phyloP scores from a whole-genome alignment of 2,329 filamentous ascomycete species.

The Ceratocystis cacaofunesta region DNA sequence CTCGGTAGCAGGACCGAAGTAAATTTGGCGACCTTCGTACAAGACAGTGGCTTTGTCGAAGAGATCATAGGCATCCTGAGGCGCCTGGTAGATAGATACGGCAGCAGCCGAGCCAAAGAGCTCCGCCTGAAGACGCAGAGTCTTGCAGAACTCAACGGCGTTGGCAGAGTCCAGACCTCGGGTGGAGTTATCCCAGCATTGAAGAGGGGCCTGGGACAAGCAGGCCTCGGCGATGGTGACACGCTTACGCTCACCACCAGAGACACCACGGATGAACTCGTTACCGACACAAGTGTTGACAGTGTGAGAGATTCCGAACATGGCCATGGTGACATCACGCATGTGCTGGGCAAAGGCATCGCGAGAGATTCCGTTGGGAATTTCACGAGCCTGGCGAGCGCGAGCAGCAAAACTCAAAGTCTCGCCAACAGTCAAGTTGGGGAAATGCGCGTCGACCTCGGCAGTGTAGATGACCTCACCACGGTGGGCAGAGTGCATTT shows the following conservation, averaged over 20 bases:
- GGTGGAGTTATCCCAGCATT: conserved; percentile 59
- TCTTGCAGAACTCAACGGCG: conserved; percentile 60
- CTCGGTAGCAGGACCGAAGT: conserved; percentile 43
- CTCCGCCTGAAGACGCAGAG: conserved; percentile 51
- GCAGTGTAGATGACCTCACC: conserved; percentile 80
- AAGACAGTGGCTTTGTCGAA: conserved; percentile 46
- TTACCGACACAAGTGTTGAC: conserved; percentile 59
- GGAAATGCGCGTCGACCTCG: conserved; percentile 71
- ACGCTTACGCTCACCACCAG: conserved; percentile 57
- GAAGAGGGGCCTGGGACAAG: conserved; percentile 44
- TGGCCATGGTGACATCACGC: conserved; percentile 59
- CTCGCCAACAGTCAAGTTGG: conserved; percentile 60
- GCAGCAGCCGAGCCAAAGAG: conserved; percentile 50
- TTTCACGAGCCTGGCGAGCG: conserved; percentile 47
- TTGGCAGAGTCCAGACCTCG: conserved; percentile 62
- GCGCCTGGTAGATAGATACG: conserved; percentile 62
- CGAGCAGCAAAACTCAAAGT: conserved; percentile 64
- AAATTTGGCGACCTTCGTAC: conserved; percentile 48
- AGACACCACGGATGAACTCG: conserved; percentile 60
- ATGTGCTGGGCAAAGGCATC: conserved; percentile 45
- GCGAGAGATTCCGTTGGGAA: conserved; percentile 43
- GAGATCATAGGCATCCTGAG: conserved; percentile 47
- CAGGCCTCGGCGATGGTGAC: conserved; percentile 48
- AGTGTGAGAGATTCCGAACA: conserved; percentile 61
- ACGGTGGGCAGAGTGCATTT: conserved; percentile 65